phyloP scores from a whole-genome alignment of 177 flowering plant genomes.

The Vitis hybrid region DNA sequence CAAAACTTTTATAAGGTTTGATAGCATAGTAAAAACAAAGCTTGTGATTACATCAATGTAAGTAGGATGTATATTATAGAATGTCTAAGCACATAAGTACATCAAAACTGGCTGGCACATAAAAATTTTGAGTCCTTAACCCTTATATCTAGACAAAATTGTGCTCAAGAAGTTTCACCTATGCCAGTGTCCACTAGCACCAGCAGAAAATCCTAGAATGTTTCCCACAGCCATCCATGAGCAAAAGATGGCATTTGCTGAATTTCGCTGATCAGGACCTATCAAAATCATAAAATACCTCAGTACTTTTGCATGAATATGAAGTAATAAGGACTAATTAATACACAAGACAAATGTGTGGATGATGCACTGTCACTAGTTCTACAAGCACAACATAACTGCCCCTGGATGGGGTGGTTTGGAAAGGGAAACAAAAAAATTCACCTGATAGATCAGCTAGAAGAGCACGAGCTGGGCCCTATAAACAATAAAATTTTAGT shows the following conservation, averaged over 20 bases:
- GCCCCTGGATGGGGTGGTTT: neutral
- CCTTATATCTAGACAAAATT: neutral
- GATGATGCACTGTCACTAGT: slow-evolving; percentile 3
- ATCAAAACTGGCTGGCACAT: no score
- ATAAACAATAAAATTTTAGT: slow-evolving; percentile 16
- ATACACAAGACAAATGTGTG: neutral
- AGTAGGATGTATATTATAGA: neutral
- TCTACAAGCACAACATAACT: neutral
- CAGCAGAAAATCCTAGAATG: slow-evolving; percentile 90
- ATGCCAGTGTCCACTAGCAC: slow-evolving; percentile 94
- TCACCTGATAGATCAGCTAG: slow-evolving; percentile 95
- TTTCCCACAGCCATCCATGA: slow-evolving; percentile 99
- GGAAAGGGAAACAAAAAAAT: neutral
- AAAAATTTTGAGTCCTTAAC: neutral
- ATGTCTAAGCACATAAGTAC: neutral
- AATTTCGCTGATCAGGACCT: slow-evolving; percentile 92
- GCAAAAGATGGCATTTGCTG: slow-evolving; percentile 90
- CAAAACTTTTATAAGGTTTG: neutral
- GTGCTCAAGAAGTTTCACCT: slow-evolving; percentile 42
- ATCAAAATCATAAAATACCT: neutral
- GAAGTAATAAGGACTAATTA: neutral
- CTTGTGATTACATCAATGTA: neutral
- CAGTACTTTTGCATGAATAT: neutral
- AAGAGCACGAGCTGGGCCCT: slow-evolving; percentile 99
- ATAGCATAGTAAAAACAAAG: neutral